Base-by-base conservation (phyloP, 345 rosid species). In the Lepidium sativum region DNA sequence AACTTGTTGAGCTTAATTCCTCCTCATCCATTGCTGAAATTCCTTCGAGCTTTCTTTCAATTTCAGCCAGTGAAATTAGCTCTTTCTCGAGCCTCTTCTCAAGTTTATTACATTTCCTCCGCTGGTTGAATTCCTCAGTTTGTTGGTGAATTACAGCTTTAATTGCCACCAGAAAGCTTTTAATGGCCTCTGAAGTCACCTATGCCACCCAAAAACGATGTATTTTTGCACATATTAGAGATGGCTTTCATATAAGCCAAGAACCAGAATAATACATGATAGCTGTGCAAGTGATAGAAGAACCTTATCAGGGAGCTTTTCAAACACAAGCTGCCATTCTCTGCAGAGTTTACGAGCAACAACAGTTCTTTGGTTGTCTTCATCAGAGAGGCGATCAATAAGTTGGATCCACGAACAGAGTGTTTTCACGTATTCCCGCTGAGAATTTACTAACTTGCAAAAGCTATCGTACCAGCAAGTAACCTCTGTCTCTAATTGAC, bases 221-320 rank as follows among this genome's bases (percentile, higher is more conserved):
- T 60, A 56, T 40, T 55, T 27, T 55, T 27, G 4, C 43, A 32
- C 7, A 14, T 58, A 53, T 54, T 13, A 40, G 39, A 44, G 15
- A 23, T 2, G 1, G 21, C 44, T 50, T 50, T 58, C 66, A 56
- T 50, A 23, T 27, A 9, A 43, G 40, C 53, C 66, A 59, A 35
- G 49, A 59, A 25, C 49, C 2, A 53, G 35, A 66, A 44, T 25
- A 17, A 11, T 48, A 50, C 32, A 60, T 10, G 10, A 52, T 34
- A 44, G 49, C 27, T 64, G 31, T 27, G 48, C 63, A 43, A 52
- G 48, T 45, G 57, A 23, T 10, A 5, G 34, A 52, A 38, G 57
- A 70, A 92, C 96, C 96, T 86, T 80, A 31, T 91, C 92, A 57
- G 92, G 88, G 59, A 91, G 80, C 52, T 57, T 85, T 53, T 83